Evolutionary conservation across 257 asterid genomes (phyloP), one percentile per base, ranked within the genome.

Genomic region (Solanum tacnaense): DNA sequence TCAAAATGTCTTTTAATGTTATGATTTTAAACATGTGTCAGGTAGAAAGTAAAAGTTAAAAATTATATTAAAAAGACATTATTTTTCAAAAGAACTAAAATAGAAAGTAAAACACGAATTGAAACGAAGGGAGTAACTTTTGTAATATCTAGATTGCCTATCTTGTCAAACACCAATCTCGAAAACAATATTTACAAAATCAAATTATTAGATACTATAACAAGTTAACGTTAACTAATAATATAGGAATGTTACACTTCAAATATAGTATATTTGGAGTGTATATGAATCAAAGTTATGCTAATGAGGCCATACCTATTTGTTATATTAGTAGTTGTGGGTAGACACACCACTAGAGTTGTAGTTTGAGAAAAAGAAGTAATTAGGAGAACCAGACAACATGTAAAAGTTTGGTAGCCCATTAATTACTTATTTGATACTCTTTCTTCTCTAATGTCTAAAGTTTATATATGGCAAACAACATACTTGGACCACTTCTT

Each of bases 401-500:
- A 73, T 46, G 29, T 9, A 81, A 36, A 36, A 29, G 41, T 81
- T 46, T 46, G 70, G 85, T 46, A 46, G 68, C 29, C 68, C 27
- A 46, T 29, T 81, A 29, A 81, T 49, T 18, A 29, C 16, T 8
- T 27, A 81, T 27, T 46, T 44, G 9, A 41, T 25, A 46, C 27
- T 73, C 7, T 34, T 35, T 81, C 27, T 79, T 44, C 39, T 27
- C 67, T 2, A 79, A 44, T 79, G 67, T 79, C 36, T 41, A 41
- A 76, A 39, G 60, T 76, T 3, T 23, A 6, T 78, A 13, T 46
- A 46, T 9, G n/a, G 38, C 74, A 73, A 75, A 65, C 81, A 73
- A 79, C 29, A 83, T 73, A 68, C 32, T 5, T 75, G 88, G 89
- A 87, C 91, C 91, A 87, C 56, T 25, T 31, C 20, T 13, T 39